Base-by-base conservation (phyloP, 2,329 filamentous ascomycete species). In the Mollisiaceae sp. region DNA sequence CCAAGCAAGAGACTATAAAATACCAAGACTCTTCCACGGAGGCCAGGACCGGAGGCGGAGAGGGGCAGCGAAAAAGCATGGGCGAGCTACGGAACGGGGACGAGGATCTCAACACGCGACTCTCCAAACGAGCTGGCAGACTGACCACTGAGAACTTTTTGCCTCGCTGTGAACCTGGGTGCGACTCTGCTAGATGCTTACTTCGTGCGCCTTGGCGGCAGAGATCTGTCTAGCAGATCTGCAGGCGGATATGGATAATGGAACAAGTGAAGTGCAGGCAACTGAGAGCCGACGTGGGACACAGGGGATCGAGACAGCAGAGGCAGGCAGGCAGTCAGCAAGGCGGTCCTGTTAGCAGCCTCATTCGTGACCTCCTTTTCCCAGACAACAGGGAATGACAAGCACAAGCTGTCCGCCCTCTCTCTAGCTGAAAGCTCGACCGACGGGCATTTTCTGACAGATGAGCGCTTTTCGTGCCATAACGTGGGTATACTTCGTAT, bases 161-260 rank as follows among this genome's bases (percentile, higher is more conserved):
- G 56, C 47, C 63, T 39, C 32, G 50, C 50, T n/a, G 41, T 38
- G 39, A 35, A 32, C 18, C 43, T 18, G 24, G 59, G 27, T 3
- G 27, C 27, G 27, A 32, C 27, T 32, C 52, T 32, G 41, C n/a
- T 20, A 2, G 5, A 39, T 50, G 24, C 11, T 35, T 8, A 27
- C n/a, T n/a, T n/a, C n/a, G n/a, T n/a, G n/a, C 45, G 56, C 47
- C 62, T 67, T 52, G 63, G 45, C 50, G 62, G 66, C 50, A 54
- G 50, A 63, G 63, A 67, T 67, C 63, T 65, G 60, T 60, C 38
- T 65, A 38, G 59, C 20, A 66, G 67, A 69, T 69, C 67, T 69
- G 65, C 66, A 57, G 41, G 43, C 50, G 43, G 27, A 54, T 50
- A 60, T 62, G n/a, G n/a, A n/a, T n/a, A n/a, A n/a, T n/a, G 62